Base-by-base conservation (phyloP, 225 moss, liverwort and hornwort genomes). In the Marchantia paleacea region DNA sequence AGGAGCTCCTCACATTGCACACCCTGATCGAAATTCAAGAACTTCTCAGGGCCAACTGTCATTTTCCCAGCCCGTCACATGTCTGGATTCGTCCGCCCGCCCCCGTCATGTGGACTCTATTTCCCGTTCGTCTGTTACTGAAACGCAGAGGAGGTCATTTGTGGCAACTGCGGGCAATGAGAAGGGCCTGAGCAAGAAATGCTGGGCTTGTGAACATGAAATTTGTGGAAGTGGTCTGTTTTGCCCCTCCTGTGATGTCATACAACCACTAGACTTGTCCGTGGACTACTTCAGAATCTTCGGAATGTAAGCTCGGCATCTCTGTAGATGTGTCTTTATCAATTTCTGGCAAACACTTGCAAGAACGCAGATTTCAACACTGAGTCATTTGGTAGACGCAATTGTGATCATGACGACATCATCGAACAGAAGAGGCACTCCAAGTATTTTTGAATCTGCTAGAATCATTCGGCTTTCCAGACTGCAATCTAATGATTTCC, bases 201-300 rank as follows among this genome's bases (percentile, higher is more conserved):
- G 87, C 63, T 87, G 84, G 87, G 54, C 79, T 14, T 87, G 87
- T 78, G 76, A 86, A 49, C 67, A 75, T 18, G 82, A 52, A 11
- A 49, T 73, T n/a, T 53, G 73, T n/a, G 84, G 72, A 49, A 60
- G 39, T 68, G 50, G 80, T 30, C 69, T 89, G 62, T 65, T 86
- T 24, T 89, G 88, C 61, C 52, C 82, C 20, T 84, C 84, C 7
- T 86, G 88, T 79, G 51, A 60, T 57, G 83, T 84, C 55, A 86
- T 89, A 52, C 88, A 89, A 84, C 82, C 97, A 18, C 81, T 91
- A 83, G 90, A 97, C 77, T 80, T 74, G 48, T 82, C 87, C 12
- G 75, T 91, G 75, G 91, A 97, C 79, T 87, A 84, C 79, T 97
- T 92, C 75, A 89, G 87, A 80, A 88, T 95, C 68, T 87, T 97